Evolutionary conservation across 768 basidiomycete species (phyloP), one percentile per base, ranked within the genome.

Genomic region (Boletus rubescentipes): DNA sequence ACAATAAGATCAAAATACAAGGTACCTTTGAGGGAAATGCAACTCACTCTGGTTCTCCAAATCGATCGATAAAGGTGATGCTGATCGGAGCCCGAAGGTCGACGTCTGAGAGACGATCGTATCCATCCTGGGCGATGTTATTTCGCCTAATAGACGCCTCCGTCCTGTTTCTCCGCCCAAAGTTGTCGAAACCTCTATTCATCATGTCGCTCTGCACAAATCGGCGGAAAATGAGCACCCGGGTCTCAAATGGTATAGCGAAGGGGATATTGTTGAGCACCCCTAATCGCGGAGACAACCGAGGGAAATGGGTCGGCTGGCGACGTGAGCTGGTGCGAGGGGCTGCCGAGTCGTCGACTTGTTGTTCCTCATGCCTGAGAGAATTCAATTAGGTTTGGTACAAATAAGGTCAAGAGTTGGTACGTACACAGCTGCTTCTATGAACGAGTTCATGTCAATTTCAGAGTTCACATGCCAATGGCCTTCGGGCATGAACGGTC

Each of bases 251-350:
- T 0, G 96, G 95, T 51, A 98, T 89, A 6, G 93, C 85, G 72
- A 97, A 97, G 0, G 95, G 96, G 52, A 98, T 90, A 71, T 98
- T 95, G 75, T 98, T 91, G 49, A 98, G 81, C 26, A 98, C 80
- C 3, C 91, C 92, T 3, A 98, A 79, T 8, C 93, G 84, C 0
- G 95, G 96, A 30, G 70, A 69, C 12, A 68, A 32, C 6, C 60
- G 94, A 34, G 70, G 41, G 47, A 98, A 74, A 53, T 83, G 78
- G 0, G 88, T 83, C 39, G 89, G 71, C 59, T 90, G 86, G 6
- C 91, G 86, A 61, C 87, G 88, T 14, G 83, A 78, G 45, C 81
- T 72, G 34, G 62, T 55, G 40, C 72, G 73, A 26, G 56, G 61
- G 12, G 48, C 51, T 5, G 34, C 62, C 40, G 32, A 55, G 23